A percentile compares a stretch with the other conserved stretches of the same genome.
Conservation (phyloP, 192 early-diverging fungal species). For the Backusella liffmaniae region DNA sequence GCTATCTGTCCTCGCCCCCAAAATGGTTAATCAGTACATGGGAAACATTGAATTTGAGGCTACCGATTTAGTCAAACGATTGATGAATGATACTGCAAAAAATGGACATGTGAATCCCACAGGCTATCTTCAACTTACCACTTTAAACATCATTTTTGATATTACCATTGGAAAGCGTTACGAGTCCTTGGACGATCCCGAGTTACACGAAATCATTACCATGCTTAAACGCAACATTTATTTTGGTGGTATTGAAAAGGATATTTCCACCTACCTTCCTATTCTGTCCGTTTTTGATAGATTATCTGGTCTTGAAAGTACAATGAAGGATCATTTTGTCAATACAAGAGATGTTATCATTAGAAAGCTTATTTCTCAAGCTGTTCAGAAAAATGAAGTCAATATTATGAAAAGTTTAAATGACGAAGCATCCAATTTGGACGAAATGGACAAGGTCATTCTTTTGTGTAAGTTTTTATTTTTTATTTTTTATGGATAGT, state of each 20-base stretch:
- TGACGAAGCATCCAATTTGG: background rate
- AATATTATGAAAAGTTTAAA: background rate
- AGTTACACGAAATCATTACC: background rate
- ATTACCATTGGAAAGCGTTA: slow-evolving; percentile 1
- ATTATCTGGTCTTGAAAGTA: background rate
- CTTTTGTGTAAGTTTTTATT: background rate
- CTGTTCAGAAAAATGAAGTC: background rate
- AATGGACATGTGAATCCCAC: background rate
- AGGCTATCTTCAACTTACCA: background rate
- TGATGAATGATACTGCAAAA: background rate
- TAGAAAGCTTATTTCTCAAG: background rate
- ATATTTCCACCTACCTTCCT: background rate
- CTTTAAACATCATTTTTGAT: slow-evolving; percentile 9
- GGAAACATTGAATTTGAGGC: background rate
- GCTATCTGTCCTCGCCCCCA: background rate
- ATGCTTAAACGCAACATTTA: background rate
- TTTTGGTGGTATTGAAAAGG: slow-evolving; percentile 7
- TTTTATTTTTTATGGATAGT: background rate
- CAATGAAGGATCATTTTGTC: background rate
- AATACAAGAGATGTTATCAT: background rate
- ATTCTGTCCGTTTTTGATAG: background rate
- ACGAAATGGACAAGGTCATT: background rate
- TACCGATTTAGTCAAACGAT: background rate
- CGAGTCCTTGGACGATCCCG: slow-evolving; percentile 4
- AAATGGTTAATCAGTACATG: background rate